Evolutionary conservation across 495 filamentous ascomycete genomes (phyloP).

Genomic region (Penicillium soppii): DNA sequence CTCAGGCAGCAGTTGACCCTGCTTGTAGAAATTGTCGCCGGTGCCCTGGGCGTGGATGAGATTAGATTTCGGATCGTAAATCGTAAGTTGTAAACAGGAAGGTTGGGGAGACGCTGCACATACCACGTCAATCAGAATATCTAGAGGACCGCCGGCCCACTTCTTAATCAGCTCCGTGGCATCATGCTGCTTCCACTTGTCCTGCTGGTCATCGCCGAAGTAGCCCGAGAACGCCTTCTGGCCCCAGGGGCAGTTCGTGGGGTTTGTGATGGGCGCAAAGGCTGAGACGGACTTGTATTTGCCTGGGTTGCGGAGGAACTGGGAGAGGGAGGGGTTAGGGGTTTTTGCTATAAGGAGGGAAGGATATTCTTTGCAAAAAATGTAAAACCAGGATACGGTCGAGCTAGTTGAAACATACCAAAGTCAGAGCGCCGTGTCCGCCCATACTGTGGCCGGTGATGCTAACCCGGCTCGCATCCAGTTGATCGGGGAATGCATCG

Average conservation of each 20-base stretch:
- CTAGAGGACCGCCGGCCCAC: conserved; percentile 64
- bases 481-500: conserved; percentile 55
- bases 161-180: conserved; percentile 84
- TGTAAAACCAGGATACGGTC: neutral
- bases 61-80: neutral
- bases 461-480: conserved; percentile 67
- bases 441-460: conserved; percentile 97
- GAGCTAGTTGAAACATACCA: conserved; percentile 44
- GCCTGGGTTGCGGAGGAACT: conserved; percentile 86
- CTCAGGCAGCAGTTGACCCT: conserved; percentile 88
- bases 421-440: conserved; percentile 88
- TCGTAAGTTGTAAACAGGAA: neutral
- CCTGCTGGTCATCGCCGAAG: conserved; percentile 68
- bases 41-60: conserved; percentile 61
- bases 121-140: conserved; percentile 80
- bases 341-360: too few species aligned
- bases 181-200: conserved; percentile 84
- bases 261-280: conserved; percentile 91
- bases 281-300: conserved; percentile 85
- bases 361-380: conserved; percentile 1
- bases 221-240: conserved; percentile 93
- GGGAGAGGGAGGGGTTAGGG: conserved; percentile 3
- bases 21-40: conserved; percentile 92
- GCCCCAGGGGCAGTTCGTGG: conserved; percentile 84
- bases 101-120: conserved; percentile 21